A percentile compares a stretch with the other conserved stretches of the same genome.
Conservation (phyloP, 2,329 filamentous ascomycete genomes). For the Akanthomyces muscarius region DNA sequence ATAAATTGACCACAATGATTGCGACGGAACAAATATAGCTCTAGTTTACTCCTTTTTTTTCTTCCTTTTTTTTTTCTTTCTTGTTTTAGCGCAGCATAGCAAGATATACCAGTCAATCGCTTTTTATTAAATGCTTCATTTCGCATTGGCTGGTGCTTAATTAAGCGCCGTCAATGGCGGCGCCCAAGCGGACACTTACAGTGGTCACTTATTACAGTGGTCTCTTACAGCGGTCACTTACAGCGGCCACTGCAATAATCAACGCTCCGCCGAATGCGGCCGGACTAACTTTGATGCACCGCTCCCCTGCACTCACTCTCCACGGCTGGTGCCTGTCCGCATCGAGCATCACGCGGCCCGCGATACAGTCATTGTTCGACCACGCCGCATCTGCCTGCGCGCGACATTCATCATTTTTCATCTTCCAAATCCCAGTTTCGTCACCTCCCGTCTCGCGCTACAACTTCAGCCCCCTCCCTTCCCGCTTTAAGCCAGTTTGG, state of each 20-base stretch:
- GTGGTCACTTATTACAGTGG: too few species aligned
- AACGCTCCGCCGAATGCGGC: neutral
- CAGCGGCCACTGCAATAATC: too few species aligned
- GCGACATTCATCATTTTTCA: constrained; percentile 6
- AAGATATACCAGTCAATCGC: neutral
- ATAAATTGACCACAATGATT: neutral
- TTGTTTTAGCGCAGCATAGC: neutral
- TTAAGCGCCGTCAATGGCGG: too few species aligned
- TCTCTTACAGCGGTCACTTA: too few species aligned
- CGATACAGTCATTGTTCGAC: neutral
- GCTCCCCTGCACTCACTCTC: neutral
- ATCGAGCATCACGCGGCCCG: neutral
- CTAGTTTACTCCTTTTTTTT: neutral
- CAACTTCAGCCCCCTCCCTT: neutral
- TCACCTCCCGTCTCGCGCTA: neutral
- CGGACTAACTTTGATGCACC: constrained; percentile 17
- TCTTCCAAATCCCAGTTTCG: neutral
- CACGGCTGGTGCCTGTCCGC: neutral
- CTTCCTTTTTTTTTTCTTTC: neutral
- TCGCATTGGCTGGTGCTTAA: too few species aligned
- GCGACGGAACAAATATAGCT: neutral
- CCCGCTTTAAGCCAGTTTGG: neutral
- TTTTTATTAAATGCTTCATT: too few species aligned
- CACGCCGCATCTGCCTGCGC: constrained; percentile 5
- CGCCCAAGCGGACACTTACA: too few species aligned